Evolutionary conservation across 208 protist species (phyloP), one percentile per base, ranked within the genome.

Genomic region (Leishmania braziliensis): DNA sequence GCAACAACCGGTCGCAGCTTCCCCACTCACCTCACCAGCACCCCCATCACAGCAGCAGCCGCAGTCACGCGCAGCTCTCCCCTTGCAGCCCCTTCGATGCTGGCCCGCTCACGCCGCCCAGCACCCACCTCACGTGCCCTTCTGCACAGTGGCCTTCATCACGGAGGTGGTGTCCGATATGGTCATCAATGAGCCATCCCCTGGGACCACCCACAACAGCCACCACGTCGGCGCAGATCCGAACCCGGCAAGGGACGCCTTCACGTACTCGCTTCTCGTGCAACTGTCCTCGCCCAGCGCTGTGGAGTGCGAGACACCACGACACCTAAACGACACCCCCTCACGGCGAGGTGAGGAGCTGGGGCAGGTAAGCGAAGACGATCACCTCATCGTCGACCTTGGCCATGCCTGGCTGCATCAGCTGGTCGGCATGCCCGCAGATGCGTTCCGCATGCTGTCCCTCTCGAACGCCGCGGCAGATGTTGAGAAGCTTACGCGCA

Each of bases 371-470:
- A 58, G 63, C 48, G 83, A 87, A 62, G 79, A 79, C 26, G 87
- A 80, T 63, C 74, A 79, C 33, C 81, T 85, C 58, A 80, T 76
- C 18, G 92, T 93, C 26, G 92, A 95, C 77, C 78, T 95, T 1
- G 92, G 92, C n/a, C 85, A 95, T 70, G 43, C 75, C 46, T 95
- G 92, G 90, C 84, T 95, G 83, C 84, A 54, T 58, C 83, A 86
- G 51, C 81, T 91, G 10, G 73, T 95, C 16, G 87, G 89, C 20
- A 93, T 95, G 92, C 77, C 88, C 26, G 82, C 86, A 0, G 87
- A 75, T 6, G 56, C 78, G 33, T 93, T 95, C 70, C 78, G 86
- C 6, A 75, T 73, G 4, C 82, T 95, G 33, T 93, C 88, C 9
- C 58, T 83, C 20, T 87, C 86, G 9, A 53, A 48, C 26, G 68